Evolutionary conservation across 441 rosid genomes (phyloP).

Genomic region (Syzygium malaccense): DNA sequence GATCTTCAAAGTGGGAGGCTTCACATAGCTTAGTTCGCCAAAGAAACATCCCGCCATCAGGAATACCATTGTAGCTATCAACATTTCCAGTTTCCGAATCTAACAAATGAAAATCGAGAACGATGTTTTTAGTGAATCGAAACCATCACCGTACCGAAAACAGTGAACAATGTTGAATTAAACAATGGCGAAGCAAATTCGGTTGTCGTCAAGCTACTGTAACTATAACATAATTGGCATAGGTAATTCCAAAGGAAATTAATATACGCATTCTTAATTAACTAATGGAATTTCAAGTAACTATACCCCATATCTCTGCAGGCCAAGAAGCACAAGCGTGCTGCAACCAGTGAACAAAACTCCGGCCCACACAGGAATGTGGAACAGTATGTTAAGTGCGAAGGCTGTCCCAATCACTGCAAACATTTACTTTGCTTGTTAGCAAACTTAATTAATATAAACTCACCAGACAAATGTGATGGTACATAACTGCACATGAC

Average conservation of each 20-base stretch:
- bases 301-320: constrained; percentile 68
- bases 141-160: not conserved
- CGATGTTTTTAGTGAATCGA: not conserved
- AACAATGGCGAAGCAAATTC: not conserved
- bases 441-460: not conserved
- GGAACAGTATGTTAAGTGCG: constrained; percentile 46
- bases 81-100: constrained; percentile 60
- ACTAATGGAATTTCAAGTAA: not conserved
- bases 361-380: constrained; percentile 49
- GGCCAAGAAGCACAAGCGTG: constrained; percentile 59
- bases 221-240: not conserved
- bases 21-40: constrained; percentile 49
- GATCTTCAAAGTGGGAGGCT: constrained; percentile 42
- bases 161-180: not conserved
- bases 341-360: constrained; percentile 51
- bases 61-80: constrained; percentile 47
- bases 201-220: not conserved
- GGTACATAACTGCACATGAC: not conserved
- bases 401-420: constrained; percentile 69
- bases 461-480: not conserved
- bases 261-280: not conserved
- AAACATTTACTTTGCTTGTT: not conserved
- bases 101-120: not conserved
- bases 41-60: constrained; percentile 71
- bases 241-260: not conserved